Base-by-base conservation (phyloP, 768 basidiomycete genomes). In the Botryobasidium botryosum region DNA sequence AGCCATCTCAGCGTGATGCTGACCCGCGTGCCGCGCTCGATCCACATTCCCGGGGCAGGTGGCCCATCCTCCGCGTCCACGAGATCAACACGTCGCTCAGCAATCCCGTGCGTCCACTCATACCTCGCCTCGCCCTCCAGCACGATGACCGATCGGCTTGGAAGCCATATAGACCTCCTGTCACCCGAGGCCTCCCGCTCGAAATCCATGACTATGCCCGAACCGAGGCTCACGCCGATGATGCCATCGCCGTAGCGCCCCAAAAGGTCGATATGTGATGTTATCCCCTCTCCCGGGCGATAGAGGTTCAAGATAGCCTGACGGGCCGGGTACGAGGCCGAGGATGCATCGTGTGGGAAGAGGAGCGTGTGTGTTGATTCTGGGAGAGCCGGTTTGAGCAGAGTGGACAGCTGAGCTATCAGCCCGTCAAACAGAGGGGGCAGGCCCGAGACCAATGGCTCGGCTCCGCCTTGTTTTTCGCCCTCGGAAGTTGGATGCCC, bases 261-360 rank as follows among this genome's bases (percentile, higher is more conserved):
- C 3, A 85, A 69, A 20, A 97, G 67, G 56, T 97, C 91, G 35
- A 97, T 71, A 53, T 96, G 91, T 0, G 85, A 71, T 0, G 76
- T 65, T 51, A 97, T 96, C 8, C 91, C 91, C 57, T 88, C 75
- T 5, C 91, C 91, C 0, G 88, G 85, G 18, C 64, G 63, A 58
- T 97, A 97, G 1, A 90, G 65, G 57, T 96, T 97, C 43, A 96
- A 52, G 45, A 96, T 97, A 1, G 76, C 83, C 56, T 96, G 90
- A 23, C 86, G 69, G 0, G 83, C 78, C 5, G 55, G 48, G 1
- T 41, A 7, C 13, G 21, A 60, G 49, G 43, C 61, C 58, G 25
- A 68, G 61, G 35, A 55, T 51, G 4, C 48, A 15, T 52, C 51
- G 1, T 57, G 50, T 1, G 79, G 77, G 53, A 86, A 86, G 20